phyloP scores from a whole-genome alignment of 2,329 filamentous ascomycete genomes.

The Decorospora gaudefroyi region DNA sequence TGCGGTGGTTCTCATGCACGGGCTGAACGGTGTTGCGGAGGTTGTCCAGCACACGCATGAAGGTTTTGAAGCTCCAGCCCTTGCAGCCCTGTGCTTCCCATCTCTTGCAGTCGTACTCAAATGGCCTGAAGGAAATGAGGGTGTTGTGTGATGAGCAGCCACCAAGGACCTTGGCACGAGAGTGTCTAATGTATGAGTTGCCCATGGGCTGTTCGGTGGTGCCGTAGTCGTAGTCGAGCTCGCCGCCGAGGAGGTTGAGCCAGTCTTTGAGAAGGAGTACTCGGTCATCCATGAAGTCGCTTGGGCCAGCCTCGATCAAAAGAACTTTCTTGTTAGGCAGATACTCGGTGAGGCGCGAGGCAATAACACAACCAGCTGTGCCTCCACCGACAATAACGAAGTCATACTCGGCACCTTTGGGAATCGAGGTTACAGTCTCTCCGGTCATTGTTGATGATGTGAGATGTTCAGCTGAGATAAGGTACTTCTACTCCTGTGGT shows the following conservation, averaged over 20 bases:
- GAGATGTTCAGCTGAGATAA: constrained; percentile 5
- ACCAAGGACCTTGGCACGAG: constrained; percentile 87
- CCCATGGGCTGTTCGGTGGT: constrained; percentile 89
- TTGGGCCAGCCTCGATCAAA: constrained; percentile 85
- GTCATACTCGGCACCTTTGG: constrained; percentile 69
- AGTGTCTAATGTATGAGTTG: constrained; percentile 90
- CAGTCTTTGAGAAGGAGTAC: constrained; percentile 87
- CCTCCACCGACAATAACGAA: constrained; percentile 86
- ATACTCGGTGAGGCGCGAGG: constrained; percentile 78
- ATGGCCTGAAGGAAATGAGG: constrained; percentile 88
- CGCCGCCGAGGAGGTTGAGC: constrained; percentile 78
- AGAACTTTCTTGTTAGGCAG: constrained; percentile 80
- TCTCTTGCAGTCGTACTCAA: constrained; percentile 82
- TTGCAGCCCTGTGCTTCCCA: constrained; percentile 82
- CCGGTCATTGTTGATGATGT: constrained; percentile 31
- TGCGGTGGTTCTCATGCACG: constrained; percentile 81
- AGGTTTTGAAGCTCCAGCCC: constrained; percentile 84
- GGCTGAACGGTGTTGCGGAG: constrained; percentile 89
- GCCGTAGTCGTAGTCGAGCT: constrained; percentile 89
- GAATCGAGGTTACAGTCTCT: constrained; percentile 64
- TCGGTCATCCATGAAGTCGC: constrained; percentile 84
- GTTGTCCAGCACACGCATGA: constrained; percentile 80
- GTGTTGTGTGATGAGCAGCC: constrained; percentile 95
- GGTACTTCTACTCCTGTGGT: neutral
- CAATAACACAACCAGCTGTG: constrained; percentile 84